Base-by-base conservation (phyloP, 225 moss, liverwort and hornwort species). In the Marchantia paleacea region DNA sequence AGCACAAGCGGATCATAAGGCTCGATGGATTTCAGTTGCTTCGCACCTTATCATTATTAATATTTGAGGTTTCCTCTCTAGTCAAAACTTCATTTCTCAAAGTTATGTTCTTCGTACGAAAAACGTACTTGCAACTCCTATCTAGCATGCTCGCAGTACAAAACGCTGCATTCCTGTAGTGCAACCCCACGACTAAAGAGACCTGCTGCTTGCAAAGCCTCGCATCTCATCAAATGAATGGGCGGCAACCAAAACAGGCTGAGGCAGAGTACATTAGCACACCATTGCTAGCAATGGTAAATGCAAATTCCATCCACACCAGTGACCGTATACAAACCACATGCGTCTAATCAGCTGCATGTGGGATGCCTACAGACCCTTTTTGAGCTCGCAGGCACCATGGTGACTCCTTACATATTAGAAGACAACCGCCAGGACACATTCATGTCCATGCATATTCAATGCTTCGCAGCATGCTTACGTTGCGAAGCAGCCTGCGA, bases 401-500 rank as follows among this genome's bases (percentile, higher is more conserved):
- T 80, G 30, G 50, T 58, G 69, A 61, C 28, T 22, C 53, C 64
- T 57, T 64, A 61, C 71, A 78, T 75, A 31, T 69, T 26, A 80
- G 30, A 63, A 51, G 65, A 72, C 22, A 74, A 51, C 53, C 69
- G 60, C 55, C 24, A 24, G 69, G 64, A 78, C 81, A 54, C 65
- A 60, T 68, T 57, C 14, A 48, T 30, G 73, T 48, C 57, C 80
- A 53, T 47, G 62, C 30, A 19, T 60, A 80, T 54, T 88, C 81
- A 88, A 76, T 85, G 85, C 78, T 85, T 88, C 52, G 87, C 87
- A 69, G 85, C 69, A 29, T 78, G 75, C 78, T 88, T 85, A 12
- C 82, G 82, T 83, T 85, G 85, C 29, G 87, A 80, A 26, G 87
- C 18, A 29, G 87, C 87, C 82, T 87, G 87, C 30, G 83, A 80